Base-by-base conservation (phyloP, 2,329 filamentous ascomycete species). In the Venturia asperata region DNA sequence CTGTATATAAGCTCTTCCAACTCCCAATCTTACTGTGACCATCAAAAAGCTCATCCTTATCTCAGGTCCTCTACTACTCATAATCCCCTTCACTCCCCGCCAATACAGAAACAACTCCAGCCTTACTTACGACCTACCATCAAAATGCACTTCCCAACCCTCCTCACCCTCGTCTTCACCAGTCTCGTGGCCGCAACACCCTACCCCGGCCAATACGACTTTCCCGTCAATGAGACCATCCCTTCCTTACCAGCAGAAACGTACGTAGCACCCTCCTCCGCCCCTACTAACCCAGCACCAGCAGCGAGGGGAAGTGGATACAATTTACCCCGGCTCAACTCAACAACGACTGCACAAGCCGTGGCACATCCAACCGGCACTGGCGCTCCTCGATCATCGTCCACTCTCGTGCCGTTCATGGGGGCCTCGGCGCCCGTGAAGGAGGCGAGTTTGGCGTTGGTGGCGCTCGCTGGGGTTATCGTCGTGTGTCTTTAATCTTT, bases 121-220 rank as follows among this genome's bases (percentile, higher is more conserved):
- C 45, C n/a, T 13, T n/a, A 9, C 24, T 24, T 2, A 17, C 27
- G 2, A 52, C 47, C 24, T n/a, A 56, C 10, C 27, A 34, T 34
- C 49, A 56, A 30, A 17, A 56, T 56, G 49, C 49, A 55, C 24
- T 34, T 55, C 19, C 30, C 49, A 55, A 55, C 49, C 52, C 27
- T 21, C 52, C 27, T 37, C 13, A n/a, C 27, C 52, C 52, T 56
- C 30, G n/a, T 27, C 52, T 13, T 56, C 27, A 37, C 30, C 52
- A 39, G 30, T 15, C 15, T 11, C 15, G 24, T 10, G 3, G 19
- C 6, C 27, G 52, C 52, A 58, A 58, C 52, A 58, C 52, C 52
- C 52, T 37, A 58, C 52, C 52, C 34, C 52, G 52, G 52, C 52
- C 52, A 58, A n/a, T 37, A 58, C 52, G 27, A 37, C 15, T 37